phyloP scores from a whole-genome alignment of 2,329 filamentous ascomycete species.

The Hypoxylon sp. region DNA sequence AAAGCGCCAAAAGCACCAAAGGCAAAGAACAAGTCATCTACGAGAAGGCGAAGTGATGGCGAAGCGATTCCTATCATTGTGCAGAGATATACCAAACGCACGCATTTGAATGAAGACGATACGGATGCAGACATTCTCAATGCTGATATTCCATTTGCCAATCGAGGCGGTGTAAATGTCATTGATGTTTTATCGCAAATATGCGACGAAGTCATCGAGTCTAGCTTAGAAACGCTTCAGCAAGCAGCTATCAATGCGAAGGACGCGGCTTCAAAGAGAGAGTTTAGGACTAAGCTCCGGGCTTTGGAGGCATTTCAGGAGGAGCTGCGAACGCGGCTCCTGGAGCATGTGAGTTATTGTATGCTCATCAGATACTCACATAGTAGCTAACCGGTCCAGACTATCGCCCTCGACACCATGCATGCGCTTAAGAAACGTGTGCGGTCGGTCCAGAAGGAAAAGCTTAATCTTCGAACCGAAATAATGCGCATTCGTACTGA shows the following conservation, averaged over 20 bases:
- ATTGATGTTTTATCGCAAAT: conserved; percentile 70
- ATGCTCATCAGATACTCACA: too few species aligned
- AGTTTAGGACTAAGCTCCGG: conserved; percentile 62
- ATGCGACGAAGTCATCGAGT: conserved; percentile 67
- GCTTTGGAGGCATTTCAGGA: conserved; percentile 67
- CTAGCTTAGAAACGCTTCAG: conserved; percentile 58
- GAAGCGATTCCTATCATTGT: conserved; percentile 64
- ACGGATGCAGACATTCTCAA: conserved; percentile 54
- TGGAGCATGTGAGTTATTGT: conserved; percentile 64
- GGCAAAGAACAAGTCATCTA: conserved; percentile 35
- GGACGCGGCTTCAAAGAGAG: conserved; percentile 58
- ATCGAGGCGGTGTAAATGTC: conserved; percentile 65
- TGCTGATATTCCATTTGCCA: conserved; percentile 62
- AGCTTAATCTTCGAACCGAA: conserved; percentile 64
- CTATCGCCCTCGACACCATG: conserved; percentile 67
- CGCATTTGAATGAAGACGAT: conserved; percentile 52
- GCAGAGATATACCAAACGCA: conserved; percentile 65
- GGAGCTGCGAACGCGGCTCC: conserved; percentile 62
- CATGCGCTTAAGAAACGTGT: conserved; percentile 66
- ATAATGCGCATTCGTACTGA: conserved; percentile 67
- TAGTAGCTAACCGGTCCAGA: conserved; percentile 47
- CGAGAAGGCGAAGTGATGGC: conserved; percentile 40
- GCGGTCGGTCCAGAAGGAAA: conserved; percentile 65
- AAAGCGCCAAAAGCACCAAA: conserved; percentile 39
- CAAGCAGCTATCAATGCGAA: conserved; percentile 54